Evolutionary conservation across 2,329 filamentous ascomycete species (phyloP), one percentile per base, ranked within the genome.

Genomic region (Hymenoscyphus fraxineus): DNA sequence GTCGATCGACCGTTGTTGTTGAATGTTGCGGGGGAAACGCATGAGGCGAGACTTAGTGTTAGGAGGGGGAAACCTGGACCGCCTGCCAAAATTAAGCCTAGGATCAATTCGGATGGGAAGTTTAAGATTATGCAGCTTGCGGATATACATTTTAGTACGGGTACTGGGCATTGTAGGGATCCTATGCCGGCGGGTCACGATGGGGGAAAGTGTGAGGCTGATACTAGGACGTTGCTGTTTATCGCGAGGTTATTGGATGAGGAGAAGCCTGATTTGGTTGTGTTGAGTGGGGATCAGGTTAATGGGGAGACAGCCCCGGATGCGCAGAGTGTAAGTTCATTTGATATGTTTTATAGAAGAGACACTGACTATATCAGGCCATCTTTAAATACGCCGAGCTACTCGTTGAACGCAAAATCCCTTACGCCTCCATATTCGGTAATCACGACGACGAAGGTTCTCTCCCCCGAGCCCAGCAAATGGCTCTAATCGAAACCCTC

Each of bases 61-160:
- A 86, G 92, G 60, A 85, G 91, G 71, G 94, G 95, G 1, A 80
- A 82, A 60, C 85, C 85, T 27, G 79, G 81, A 27, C 85, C 88
- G 69, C 77, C 83, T 41, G 84, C 87, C 72, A 93, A 89, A 75
- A 90, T 91, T 0, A 80, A 86, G 47, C 91, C 89, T 12, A 86
- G 91, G 65, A 92, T 99, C 68, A 85, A 86, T 55, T 92, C 96
- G 67, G 92, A 95, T 75, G 95, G 94, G 38, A 92, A 90, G 71
- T 98, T 98, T 81, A 98, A 98, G 81, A 97, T 99, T 69, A 87
- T 99, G 84, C 95, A 99, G 78, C 82, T 96, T 63, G 90, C 93
- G n/a, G 95, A 99, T 79, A 80, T 98, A 66, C 95, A 99, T 77
- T 80, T 99, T 63, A 94, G 92, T 73, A 99, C 95, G 2, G 95